Evolutionary conservation across 1,284 basidiomycete species (phyloP).

Genomic region (Austroboletus niveus): DNA sequence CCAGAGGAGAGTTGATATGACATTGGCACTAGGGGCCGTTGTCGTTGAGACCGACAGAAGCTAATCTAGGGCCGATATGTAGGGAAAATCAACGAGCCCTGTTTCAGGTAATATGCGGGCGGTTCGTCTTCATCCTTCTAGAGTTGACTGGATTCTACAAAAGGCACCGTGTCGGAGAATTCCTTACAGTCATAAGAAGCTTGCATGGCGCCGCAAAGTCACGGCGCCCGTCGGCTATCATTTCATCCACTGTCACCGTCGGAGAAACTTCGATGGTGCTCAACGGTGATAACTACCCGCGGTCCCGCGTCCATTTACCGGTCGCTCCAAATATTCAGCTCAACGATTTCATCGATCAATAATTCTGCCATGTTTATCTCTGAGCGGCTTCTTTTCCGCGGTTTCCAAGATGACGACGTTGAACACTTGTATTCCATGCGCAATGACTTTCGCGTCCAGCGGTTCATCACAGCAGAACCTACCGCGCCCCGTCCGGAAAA

Average conservation of each 20-base stretch:
- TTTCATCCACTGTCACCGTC: no score
- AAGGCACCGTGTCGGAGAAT: no score
- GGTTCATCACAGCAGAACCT: slow-evolving; percentile 26
- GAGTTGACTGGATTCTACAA: no score
- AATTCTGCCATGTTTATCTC: slow-evolving; percentile 14
- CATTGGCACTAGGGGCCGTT: no score
- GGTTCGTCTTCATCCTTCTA: no score
- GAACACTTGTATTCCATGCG: slow-evolving; percentile 25
- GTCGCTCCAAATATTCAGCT: no score
- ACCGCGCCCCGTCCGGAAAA: slow-evolving; percentile 28
- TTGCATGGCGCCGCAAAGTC: no score
- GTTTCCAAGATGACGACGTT: slow-evolving; percentile 7
- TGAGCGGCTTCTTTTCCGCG: slow-evolving; percentile 15
- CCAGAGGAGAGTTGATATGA: no score
- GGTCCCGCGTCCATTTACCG: background rate
- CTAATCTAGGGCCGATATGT: no score
- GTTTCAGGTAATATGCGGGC: background rate
- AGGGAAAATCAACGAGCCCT: background rate
- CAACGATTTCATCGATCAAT: background rate
- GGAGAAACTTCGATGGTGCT: background rate
- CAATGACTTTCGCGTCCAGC: slow-evolving; percentile 32
- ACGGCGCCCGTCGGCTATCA: no score
- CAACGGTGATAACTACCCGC: background rate
- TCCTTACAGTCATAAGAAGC: no score
- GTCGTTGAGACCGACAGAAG: no score